Base-by-base conservation (phyloP, 495 filamentous ascomycete species). In the Aspergillus bertholletiae region DNA sequence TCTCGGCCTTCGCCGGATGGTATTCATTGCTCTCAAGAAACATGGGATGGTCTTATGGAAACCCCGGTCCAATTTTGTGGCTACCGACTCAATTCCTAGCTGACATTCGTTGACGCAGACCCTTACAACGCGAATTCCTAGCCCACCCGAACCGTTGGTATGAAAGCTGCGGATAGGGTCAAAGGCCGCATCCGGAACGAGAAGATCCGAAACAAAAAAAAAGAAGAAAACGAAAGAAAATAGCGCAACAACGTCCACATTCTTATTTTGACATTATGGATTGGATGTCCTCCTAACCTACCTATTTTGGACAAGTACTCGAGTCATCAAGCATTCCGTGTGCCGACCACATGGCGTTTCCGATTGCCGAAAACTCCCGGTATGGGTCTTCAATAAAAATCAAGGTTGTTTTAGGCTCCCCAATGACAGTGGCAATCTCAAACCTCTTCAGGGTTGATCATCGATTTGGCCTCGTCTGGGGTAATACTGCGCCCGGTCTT, bases 401-500 rank as follows among this genome's bases (percentile, higher is more conserved):
- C 44, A 15, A 17, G 18, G 39, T 43, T 43, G 18, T 43, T 43
- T 43, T 43, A 43, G 20, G 15, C 22, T 18, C 3, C 32, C 22
- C 26, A 8, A 8, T n/a, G n/a, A n/a, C 24, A 22, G n/a, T 28
- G 17, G 23, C 48, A 13, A 12, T 21, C 37, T 51, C 21, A 54
- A 41, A 47, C 18, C 26, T 17, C 20, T 44, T 51, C 60, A 21
- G 53, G 18, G 27, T 56, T 35, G 34, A 60, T 7, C 24, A 59
- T 54, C 28, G 57, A 53, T 27, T 44, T 61, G 11, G 58, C 58
- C 50, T 63, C 50, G 13, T 59, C 54, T n/a, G 56, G 58, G 20
- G 54, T 58, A 46, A 61, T 61, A 17, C 20, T 56, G 20, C 58
- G 60, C 7, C 56, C 58, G 5, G 53, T 67, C 35, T 21, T 57